Base-by-base conservation (phyloP, 2,329 filamentous ascomycete genomes). In the Decorospora gaudefroyi region DNA sequence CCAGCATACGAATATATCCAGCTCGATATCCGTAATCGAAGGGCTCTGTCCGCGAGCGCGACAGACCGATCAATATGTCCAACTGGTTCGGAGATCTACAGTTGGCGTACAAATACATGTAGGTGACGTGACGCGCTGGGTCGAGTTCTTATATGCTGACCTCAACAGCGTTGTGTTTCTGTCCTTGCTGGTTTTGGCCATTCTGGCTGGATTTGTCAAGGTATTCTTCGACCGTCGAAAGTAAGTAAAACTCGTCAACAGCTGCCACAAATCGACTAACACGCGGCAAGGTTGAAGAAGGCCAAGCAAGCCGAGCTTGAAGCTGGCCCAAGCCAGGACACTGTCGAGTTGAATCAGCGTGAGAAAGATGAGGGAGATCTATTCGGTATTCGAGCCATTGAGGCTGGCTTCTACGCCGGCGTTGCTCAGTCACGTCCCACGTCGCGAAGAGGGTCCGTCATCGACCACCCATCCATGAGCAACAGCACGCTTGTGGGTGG, bases 381-480 rank as follows among this genome's bases (percentile, higher is more conserved):
- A 2, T 72, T 72, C 37, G 69, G 69, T 32, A 57, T 72, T 29
- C 67, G 70, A n/a, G 69, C 70, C 42, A 67, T 72, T 22, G 70
- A 72, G 53, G 68, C 69, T 25, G 70, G 69, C n/a, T 72, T 69
- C 54, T 71, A 61, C 35, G 70, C 67, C 32, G 69, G 70, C 35
- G 66, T 72, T 8, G 61, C 65, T 17, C 69, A 72, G 38, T 72
- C 70, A 16, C 65, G 67, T 29, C 69, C 69, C 15, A 62, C 59
- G 8, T 71, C 69, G 47, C 61, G 65, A 57, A 61, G 67, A 11
- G 61, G 59, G 49, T 71, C 68, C 5, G 40, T 61, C 18, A 44
- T 51, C 13, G 59, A 56, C 15, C 53, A 52, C 19, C 59, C 62
- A 21, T 53, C 57, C 21, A 61, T 68, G 61, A 68, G 65, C 59